Evolutionary conservation across 1,284 basidiomycete species (phyloP).

Genomic region (Cryptococcus maquisensis): DNA sequence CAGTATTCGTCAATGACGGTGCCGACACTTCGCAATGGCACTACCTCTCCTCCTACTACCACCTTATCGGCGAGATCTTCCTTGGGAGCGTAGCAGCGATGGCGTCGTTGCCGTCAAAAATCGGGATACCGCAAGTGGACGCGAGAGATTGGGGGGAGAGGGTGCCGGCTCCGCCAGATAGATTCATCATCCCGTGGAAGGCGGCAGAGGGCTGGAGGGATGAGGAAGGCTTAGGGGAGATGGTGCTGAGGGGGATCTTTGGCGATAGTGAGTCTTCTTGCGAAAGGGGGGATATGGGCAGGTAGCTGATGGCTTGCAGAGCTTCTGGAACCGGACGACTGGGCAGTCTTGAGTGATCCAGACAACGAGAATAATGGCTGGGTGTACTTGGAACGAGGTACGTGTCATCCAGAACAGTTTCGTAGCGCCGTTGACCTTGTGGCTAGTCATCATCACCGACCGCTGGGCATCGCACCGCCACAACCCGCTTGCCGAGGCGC

Average conservation of each 20-base stretch:
- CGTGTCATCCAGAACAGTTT: background rate
- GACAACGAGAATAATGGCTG: constrained; percentile 2
- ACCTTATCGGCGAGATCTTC: constrained; percentile 22
- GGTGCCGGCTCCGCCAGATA: constrained; percentile 9
- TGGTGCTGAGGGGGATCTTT: constrained; percentile 16
- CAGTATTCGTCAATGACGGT: constrained; percentile 25
- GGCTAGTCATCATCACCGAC: constrained; percentile 28
- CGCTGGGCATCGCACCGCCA: constrained; percentile 29
- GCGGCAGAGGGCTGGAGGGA: constrained; percentile 21
- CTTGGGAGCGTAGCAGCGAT: constrained; percentile 18
- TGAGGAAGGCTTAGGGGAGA: constrained; percentile 22
- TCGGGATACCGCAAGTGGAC: constrained; percentile 1
- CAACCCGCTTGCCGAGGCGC: constrained; percentile 16
- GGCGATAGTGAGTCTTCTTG: constrained; percentile 10
- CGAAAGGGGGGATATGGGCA: background rate
- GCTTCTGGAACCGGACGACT: constrained; percentile 11
- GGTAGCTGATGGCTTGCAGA: background rate
- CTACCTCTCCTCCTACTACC: constrained; percentile 22
- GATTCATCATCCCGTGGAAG: constrained; percentile 24
- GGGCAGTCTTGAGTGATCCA: constrained; percentile 4
- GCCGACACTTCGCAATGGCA: constrained; percentile 13
- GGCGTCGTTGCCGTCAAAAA: constrained; percentile 4
- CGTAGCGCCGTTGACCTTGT: background rate
- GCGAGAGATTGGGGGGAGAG: constrained; percentile 2
- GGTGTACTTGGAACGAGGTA: constrained; percentile 20